Evolutionary conservation across 495 filamentous ascomycete genomes (phyloP), one percentile per base, ranked within the genome.

Genomic region (Xylaria cubensis): DNA sequence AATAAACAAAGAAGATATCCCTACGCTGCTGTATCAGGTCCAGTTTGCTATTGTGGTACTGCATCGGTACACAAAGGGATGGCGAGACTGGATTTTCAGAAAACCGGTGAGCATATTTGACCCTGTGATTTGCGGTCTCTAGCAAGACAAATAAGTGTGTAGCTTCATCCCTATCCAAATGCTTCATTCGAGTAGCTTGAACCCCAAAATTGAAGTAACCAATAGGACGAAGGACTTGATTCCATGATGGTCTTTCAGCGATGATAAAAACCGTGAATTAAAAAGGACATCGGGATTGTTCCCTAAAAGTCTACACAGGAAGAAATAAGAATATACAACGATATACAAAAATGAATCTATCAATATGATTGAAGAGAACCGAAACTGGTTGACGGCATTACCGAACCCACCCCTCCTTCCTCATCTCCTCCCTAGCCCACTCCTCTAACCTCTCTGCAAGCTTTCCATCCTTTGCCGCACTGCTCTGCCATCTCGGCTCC

Each of bases 401-500:
- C 10, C 5, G 12, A 39, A 74, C 59, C 75, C 73, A 75, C 7
- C 68, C 67, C 24, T 73, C 74, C 73, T 66, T 77, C 64, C 58
- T 70, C 78, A 78, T 77, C 63, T 21, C 67, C 63, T 79, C 66
- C 64, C 53, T 36, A 53, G 77, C 78, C 76, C 76, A 80, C 41
- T 78, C 69, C 42, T 78, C 72, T 42, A 80, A 72, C 59, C 66
- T 76, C 67, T 75, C 72, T 36, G 76, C 77, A 67, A 75, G 66
- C 55, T 77, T 74, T 29, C 17, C 74, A 69, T 79, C 76, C 65
- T 74, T 76, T 36, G 77, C 77, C 53, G 74, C 74, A 48, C 70
- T 55, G 64, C 76, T 84, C 72, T 77, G 74, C 77, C 76, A 79
- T 36, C 74, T 64, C 26, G 77, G 74, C 74, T 79, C 76, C 58